Evolutionary conservation across 495 filamentous ascomycete genomes (phyloP).

Genomic region (Lepraria neglecta): DNA sequence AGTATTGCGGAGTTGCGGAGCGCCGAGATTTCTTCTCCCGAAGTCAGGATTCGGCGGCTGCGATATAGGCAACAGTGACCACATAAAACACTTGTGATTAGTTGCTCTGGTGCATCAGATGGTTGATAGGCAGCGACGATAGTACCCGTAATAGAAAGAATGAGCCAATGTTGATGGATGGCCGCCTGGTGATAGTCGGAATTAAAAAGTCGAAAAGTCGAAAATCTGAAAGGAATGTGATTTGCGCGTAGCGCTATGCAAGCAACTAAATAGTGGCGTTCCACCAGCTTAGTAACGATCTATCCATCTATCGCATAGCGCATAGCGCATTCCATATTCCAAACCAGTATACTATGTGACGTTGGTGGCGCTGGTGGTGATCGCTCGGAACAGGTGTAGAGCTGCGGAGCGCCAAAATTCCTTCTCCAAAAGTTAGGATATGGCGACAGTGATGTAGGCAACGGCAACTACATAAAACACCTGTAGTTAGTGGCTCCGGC

Average conservation of each 20-base stretch:
- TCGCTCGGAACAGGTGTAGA: not conserved
- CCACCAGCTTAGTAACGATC: too few relatives aligned
- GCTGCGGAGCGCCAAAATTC: not conserved
- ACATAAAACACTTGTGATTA: not conserved
- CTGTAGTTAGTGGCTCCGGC: not conserved
- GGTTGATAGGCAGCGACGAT: not conserved
- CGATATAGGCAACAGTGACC: not conserved
- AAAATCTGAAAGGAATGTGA: too few relatives aligned
- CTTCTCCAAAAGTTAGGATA: not conserved
- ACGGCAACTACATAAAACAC: not conserved
- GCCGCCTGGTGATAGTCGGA: too few relatives aligned
- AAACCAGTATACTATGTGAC: not conserved
- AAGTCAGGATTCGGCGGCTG: not conserved
- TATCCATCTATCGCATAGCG: not conserved
- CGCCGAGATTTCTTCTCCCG: not conserved
- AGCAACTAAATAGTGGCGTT: too few relatives aligned
- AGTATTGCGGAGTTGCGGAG: not conserved
- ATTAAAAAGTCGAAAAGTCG: too few relatives aligned
- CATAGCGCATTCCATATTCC: not conserved
- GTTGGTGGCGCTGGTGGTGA: not conserved
- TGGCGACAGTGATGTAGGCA: not conserved
- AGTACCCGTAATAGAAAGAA: too few relatives aligned
- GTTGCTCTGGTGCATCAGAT: not conserved
- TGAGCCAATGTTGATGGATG: too few relatives aligned
- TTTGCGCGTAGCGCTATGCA: too few relatives aligned